These are phyloP conservation scores for Ogataea hybrid DNA, from an alignment of 1,139 yeast species.

Conservation along the genomic window DNA sequence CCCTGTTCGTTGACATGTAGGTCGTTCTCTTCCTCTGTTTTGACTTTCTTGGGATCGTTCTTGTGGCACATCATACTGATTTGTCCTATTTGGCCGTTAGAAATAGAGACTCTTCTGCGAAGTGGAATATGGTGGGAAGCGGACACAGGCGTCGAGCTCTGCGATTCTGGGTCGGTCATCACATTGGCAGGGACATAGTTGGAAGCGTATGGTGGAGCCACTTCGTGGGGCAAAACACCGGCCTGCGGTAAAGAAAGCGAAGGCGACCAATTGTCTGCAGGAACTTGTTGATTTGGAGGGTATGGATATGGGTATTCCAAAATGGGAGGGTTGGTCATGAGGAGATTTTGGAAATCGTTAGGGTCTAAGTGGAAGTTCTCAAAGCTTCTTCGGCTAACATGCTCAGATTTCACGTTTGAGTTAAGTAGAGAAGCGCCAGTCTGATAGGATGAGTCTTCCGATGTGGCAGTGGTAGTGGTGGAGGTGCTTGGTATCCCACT, in stretches of 20 bases:
- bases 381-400: background rate
- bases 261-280: background rate
- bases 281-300: background rate
- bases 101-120: conserved; percentile 66
- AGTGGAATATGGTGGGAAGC: conserved; percentile 21
- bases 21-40: conserved; percentile 7
- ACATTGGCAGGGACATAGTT: background rate
- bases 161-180: background rate
- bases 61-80: conserved; percentile 35
- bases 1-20: conserved; percentile 29
- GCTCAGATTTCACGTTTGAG: background rate
- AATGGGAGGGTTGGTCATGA: conserved; percentile 34
- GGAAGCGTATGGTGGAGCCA: background rate
- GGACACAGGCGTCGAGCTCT: background rate
- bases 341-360: conserved; percentile 33
- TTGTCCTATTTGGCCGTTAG: conserved; percentile 80
- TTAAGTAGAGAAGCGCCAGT: background rate
- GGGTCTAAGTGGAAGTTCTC: conserved; percentile 32
- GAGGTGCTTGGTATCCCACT: background rate
- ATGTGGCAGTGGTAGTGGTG: conserved; percentile 1
- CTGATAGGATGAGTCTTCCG: conserved; percentile 4
- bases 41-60: conserved; percentile 6
- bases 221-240: background rate
- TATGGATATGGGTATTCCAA: conserved; percentile 26
- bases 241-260: background rate